These are phyloP conservation scores for Melastoma malabathricum DNA, from an alignment of 345 rosid species.

Conservation along the genomic window DNA sequence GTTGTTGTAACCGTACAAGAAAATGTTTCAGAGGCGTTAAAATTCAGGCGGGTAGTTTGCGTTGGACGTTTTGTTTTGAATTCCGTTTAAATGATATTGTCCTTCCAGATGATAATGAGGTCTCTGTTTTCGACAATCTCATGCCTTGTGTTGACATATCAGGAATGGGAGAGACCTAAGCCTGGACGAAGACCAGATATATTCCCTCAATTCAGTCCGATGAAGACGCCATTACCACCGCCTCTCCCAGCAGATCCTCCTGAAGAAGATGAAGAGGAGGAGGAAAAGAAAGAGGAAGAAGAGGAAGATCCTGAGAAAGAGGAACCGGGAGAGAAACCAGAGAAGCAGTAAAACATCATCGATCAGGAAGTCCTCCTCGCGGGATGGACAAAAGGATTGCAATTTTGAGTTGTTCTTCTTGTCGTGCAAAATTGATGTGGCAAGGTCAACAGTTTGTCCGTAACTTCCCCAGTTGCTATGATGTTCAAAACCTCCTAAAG, in stretches of 20 bases:
- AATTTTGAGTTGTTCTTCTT: too few species aligned
- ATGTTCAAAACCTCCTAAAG: too few species aligned
- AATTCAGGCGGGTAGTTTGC: too few species aligned
- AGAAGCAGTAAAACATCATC: constrained; percentile 5
- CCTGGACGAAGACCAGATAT: constrained; percentile 36
- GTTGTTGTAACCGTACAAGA: too few species aligned
- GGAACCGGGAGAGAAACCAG: constrained; percentile 17
- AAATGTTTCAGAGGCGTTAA: too few species aligned
- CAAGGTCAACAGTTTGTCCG: too few species aligned
- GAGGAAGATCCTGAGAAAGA: constrained; percentile 30
- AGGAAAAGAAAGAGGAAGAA: constrained; percentile 24
- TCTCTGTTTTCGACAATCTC: background rate
- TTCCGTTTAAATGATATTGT: background rate
- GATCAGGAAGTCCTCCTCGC: too few species aligned
- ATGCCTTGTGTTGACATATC: background rate
- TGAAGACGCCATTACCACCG: constrained; percentile 34
- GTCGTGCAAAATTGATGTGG: too few species aligned
- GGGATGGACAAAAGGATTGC: too few species aligned
- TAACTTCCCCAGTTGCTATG: too few species aligned
- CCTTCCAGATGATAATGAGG: background rate
- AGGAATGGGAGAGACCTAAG: constrained; percentile 38
- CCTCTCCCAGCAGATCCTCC: constrained; percentile 36
- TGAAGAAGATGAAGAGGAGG: constrained; percentile 35
- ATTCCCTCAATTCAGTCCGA: constrained; percentile 32
- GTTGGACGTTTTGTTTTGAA: too few species aligned